Percentiles rank a stretch among this genome's conserved stretches.
phyloP scores from a whole-genome alignment of 148 eudicot species.

The Fagopyrum homotropicum region DNA sequence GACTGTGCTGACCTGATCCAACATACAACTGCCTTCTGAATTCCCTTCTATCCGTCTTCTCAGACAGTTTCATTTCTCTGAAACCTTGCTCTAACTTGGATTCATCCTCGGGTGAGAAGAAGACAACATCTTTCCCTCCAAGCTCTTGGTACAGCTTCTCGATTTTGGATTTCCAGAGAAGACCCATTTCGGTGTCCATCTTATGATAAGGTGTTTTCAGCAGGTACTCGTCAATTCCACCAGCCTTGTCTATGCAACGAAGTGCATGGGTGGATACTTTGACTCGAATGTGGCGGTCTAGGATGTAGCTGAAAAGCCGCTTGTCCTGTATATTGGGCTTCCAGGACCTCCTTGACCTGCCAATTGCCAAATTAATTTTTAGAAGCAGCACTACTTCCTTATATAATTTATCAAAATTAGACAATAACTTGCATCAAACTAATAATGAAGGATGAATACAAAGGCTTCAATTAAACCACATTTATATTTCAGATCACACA shows the following conservation, averaged over 20 bases:
- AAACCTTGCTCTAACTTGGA: slow-evolving; percentile 60
- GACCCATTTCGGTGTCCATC: slow-evolving; percentile 94
- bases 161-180: slow-evolving; percentile 83
- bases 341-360: slow-evolving; percentile 78
- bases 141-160: slow-evolving; percentile 86
- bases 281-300: slow-evolving; percentile 80
- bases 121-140: slow-evolving; percentile 67
- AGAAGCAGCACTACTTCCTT: not conserved
- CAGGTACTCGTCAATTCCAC: slow-evolving; percentile 93
- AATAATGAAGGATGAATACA: too few species aligned
- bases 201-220: slow-evolving; percentile 89
- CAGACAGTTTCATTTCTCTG: slow-evolving; percentile 41
- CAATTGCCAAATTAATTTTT: not conserved
- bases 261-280: slow-evolving; percentile 90
- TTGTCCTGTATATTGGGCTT: slow-evolving; percentile 90
- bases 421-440: not conserved
- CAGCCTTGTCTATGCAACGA: slow-evolving; percentile 96
- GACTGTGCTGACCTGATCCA: slow-evolving; percentile 25
- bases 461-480: not conserved
- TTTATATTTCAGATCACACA: not conserved
- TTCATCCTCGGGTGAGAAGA: slow-evolving; percentile 82
- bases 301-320: slow-evolving; percentile 77
- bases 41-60: slow-evolving; percentile 50
- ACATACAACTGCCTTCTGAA: slow-evolving; percentile 53
- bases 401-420: not conserved